These are phyloP conservation scores for Plasmodium sp. DNA, from an alignment of 169 alveolate species.

Conservation along the genomic window DNA sequence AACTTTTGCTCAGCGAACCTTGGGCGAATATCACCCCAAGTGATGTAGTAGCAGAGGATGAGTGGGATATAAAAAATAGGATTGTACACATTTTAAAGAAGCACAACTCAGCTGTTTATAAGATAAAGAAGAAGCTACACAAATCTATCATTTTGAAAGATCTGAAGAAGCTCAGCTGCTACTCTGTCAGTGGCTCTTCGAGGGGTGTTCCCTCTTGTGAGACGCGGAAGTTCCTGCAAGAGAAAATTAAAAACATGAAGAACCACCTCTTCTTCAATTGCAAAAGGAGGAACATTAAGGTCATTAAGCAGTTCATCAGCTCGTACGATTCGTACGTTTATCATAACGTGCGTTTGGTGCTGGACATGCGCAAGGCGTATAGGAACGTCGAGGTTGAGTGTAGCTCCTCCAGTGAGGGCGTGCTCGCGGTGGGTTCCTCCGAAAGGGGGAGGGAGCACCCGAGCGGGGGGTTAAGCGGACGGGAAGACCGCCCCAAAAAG, in stretches of 20 bases:
- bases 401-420: background rate
- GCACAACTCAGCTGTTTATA: constrained; percentile 42
- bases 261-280: background rate
- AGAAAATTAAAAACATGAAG: background rate
- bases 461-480: background rate
- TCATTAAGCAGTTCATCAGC: constrained; percentile 61
- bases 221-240: background rate
- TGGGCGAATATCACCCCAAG: background rate
- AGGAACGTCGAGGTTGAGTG: background rate
- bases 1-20: constrained; percentile 3
- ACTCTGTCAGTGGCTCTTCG: background rate
- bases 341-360: constrained; percentile 20
- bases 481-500: background rate
- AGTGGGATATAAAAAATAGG: background rate
- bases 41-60: background rate
- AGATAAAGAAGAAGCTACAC: constrained; percentile 42
- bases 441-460: background rate
- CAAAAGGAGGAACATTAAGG: constrained; percentile 16
- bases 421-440: background rate
- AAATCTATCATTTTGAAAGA: constrained; percentile 45
- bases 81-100: constrained; percentile 26
- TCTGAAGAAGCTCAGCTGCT: constrained; percentile 20
- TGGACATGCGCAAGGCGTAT: constrained; percentile 22
- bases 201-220: background rate
- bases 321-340: constrained; percentile 52